Percentiles rank a stretch among this genome's conserved stretches.
These are phyloP conservation scores for Pneumocystis sp. DNA, from an alignment of 1,139 yeast species.

Conservation along the genomic window DNA sequence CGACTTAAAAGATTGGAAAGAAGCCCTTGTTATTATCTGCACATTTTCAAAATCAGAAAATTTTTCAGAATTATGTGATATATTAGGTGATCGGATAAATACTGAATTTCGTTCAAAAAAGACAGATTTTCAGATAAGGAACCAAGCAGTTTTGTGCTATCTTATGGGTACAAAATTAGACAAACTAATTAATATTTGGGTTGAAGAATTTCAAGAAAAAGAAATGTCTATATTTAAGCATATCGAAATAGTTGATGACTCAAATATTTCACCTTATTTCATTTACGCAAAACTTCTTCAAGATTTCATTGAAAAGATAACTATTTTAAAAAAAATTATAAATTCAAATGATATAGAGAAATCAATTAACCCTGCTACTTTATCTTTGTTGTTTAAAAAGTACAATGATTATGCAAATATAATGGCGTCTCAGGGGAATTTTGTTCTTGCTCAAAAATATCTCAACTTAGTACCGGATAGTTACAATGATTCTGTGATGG, in stretches of 20 bases:
- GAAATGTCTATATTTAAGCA: constrained; percentile 39
- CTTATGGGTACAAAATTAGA: constrained; percentile 71
- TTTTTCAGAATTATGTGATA: constrained; percentile 42
- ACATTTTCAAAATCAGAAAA: constrained; percentile 37
- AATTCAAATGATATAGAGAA: constrained; percentile 25
- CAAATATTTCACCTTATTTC: constrained; percentile 49
- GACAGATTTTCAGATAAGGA: constrained; percentile 30
- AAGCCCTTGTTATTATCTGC: constrained; percentile 55
- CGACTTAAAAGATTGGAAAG: constrained; percentile 68
- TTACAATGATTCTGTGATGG: constrained; percentile 43
- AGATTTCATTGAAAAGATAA: constrained; percentile 68
- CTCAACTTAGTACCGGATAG: constrained; percentile 56
- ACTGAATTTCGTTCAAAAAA: constrained; percentile 14
- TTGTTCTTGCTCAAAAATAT: constrained; percentile 63
- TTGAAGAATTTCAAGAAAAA: constrained; percentile 48
- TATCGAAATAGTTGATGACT: constrained; percentile 7
- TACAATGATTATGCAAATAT: constrained; percentile 66
- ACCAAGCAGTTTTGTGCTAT: constrained; percentile 63
- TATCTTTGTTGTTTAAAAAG: constrained; percentile 41
- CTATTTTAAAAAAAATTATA: constrained; percentile 49
- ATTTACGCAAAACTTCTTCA: constrained; percentile 76
- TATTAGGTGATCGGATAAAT: constrained; percentile 60
- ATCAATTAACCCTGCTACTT: constrained; percentile 24
- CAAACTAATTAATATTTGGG: constrained; percentile 71
- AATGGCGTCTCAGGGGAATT: constrained; percentile 70